phyloP scores from a whole-genome alignment of 257 asterid species.

The Petrea volubilis region DNA sequence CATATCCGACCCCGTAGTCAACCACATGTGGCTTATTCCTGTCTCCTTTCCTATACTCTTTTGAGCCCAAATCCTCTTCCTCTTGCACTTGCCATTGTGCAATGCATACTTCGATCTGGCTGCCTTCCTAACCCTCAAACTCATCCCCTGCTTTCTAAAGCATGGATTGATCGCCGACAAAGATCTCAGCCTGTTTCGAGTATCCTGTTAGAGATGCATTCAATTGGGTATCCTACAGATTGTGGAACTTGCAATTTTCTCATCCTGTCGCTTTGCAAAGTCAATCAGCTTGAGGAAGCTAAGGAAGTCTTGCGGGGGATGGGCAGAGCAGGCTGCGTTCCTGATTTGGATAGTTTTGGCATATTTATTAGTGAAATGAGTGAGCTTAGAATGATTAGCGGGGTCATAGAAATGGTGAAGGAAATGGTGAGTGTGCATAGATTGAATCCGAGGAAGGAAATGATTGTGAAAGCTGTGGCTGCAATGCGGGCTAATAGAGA shows the following conservation, averaged over 20 bases:
- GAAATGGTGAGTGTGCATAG: slow-evolving; percentile 61
- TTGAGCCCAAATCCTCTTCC: slow-evolving; percentile 61
- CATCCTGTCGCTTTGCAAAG: slow-evolving; percentile 70
- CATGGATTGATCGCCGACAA: slow-evolving; percentile 53
- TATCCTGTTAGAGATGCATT: slow-evolving; percentile 55
- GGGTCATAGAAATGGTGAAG: slow-evolving; percentile 41
- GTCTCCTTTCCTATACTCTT: slow-evolving; percentile 63
- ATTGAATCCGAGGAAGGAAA: slow-evolving; percentile 66
- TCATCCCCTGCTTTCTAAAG: slow-evolving; percentile 56
- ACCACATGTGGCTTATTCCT: slow-evolving; percentile 50
- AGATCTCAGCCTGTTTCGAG: slow-evolving; percentile 31
- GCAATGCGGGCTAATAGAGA: slow-evolving; percentile 66
- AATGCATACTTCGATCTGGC: slow-evolving; percentile 76
- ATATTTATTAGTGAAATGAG: slow-evolving; percentile 51
- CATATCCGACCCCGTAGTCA: slow-evolving; percentile 62
- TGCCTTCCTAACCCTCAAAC: slow-evolving; percentile 68
- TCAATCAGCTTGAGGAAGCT: slow-evolving; percentile 60
- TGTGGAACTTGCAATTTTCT: slow-evolving; percentile 75
- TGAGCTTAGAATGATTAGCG: slow-evolving; percentile 44
- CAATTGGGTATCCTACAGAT: slow-evolving; percentile 67
- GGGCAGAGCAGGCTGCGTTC: slow-evolving; percentile 59
- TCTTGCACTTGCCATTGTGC: slow-evolving; percentile 61
- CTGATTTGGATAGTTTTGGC: slow-evolving; percentile 72
- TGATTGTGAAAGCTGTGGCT: slow-evolving; percentile 46
- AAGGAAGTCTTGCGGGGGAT: slow-evolving; percentile 54